phyloP scores from a whole-genome alignment of 2,329 filamentous ascomycete species.

The Kalaharituber pfeilii region DNA sequence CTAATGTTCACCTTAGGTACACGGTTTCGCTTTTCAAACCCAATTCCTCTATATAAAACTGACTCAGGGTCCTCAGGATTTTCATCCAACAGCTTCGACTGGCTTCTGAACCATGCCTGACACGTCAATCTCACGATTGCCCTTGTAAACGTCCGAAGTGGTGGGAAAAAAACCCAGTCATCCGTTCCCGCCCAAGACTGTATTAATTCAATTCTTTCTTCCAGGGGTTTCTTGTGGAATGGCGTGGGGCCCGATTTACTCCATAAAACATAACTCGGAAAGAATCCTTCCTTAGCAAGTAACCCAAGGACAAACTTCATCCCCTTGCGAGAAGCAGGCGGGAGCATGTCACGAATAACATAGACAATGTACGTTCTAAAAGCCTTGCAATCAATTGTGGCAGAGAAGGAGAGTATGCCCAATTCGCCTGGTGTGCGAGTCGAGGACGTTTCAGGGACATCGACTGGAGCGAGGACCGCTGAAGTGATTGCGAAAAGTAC shows the following conservation, averaged over 20 bases:
- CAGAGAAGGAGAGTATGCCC: slow-evolving; percentile 11
- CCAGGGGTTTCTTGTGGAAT: background rate
- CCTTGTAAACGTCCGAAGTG: slow-evolving; percentile 40
- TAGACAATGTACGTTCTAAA: slow-evolving; percentile 50
- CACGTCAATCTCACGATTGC: slow-evolving; percentile 39
- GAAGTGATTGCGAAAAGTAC: slow-evolving; percentile 39
- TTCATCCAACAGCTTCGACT: slow-evolving; percentile 2
- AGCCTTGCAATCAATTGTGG: slow-evolving; percentile 39
- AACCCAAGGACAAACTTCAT: slow-evolving; percentile 44
- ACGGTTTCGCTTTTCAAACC: background rate
- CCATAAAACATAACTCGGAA: slow-evolving; percentile 7
- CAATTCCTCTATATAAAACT: background rate
- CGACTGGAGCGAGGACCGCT: slow-evolving; percentile 43
- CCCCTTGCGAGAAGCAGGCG: slow-evolving; percentile 42
- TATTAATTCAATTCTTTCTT: background rate
- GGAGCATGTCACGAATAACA: slow-evolving; percentile 41
- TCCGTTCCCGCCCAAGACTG: background rate
- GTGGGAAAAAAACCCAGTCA: slow-evolving; percentile 26
- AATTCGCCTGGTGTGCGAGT: slow-evolving; percentile 18
- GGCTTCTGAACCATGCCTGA: slow-evolving; percentile 36
- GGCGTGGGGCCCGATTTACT: background rate
- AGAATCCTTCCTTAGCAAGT: slow-evolving; percentile 42
- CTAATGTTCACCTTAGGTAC: background rate
- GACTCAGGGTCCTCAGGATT: slow-evolving; percentile 3
- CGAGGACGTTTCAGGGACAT: slow-evolving; percentile 24